A percentile compares a stretch with the other conserved stretches of the same genome.
Conservation (phyloP, 2,329 filamentous ascomycete species). For the Colletotrichum sp. region DNA sequence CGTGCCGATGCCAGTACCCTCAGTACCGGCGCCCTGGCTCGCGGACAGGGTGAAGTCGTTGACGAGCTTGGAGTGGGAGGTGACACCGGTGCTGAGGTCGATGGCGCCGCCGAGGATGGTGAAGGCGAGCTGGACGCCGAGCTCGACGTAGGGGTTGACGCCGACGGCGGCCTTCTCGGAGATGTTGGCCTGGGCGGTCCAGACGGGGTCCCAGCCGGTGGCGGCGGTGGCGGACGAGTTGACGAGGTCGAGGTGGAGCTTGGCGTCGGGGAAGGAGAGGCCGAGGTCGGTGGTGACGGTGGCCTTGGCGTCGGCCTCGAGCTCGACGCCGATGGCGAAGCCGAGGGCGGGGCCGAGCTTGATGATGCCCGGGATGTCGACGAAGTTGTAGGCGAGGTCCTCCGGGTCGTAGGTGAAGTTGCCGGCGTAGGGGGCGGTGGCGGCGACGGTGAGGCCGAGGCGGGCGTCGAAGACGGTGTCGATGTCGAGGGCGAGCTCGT, state of each 20-base stretch:
- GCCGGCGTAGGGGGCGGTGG: conserved; percentile 21
- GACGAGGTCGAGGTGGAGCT: conserved; percentile 32
- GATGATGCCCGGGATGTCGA: conserved; percentile 22
- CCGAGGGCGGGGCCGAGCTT: conserved; percentile 17
- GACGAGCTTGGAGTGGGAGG: conserved; percentile 29
- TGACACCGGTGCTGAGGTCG: conserved; percentile 30
- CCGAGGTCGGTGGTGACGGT: conserved; percentile 24
- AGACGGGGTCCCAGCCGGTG: conserved; percentile 32
- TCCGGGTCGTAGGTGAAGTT: conserved; percentile 21
- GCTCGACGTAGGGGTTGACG: conserved; percentile 28
- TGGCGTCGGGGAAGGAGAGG: conserved; percentile 24
- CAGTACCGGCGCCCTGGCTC: conserved; percentile 20
- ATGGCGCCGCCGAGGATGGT: conserved; percentile 28
- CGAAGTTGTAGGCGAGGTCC: conserved; percentile 22
- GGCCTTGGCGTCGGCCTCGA: conserved; percentile 14
- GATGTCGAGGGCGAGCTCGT: conserved; percentile 26
- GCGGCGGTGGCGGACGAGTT: conserved; percentile 29
- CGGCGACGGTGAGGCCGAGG: conserved; percentile 23
- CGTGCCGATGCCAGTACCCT: conserved; percentile 16
- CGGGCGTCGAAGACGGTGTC: conserved; percentile 24
- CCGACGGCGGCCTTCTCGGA: conserved; percentile 24
- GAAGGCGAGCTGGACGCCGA: conserved; percentile 25
- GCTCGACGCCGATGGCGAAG: conserved; percentile 19
- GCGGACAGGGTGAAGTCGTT: conserved; percentile 27
- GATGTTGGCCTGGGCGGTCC: conserved; percentile 32